Conservation (phyloP, 2,329 filamentous ascomycete species). For the Colletotrichum limetticola region DNA sequence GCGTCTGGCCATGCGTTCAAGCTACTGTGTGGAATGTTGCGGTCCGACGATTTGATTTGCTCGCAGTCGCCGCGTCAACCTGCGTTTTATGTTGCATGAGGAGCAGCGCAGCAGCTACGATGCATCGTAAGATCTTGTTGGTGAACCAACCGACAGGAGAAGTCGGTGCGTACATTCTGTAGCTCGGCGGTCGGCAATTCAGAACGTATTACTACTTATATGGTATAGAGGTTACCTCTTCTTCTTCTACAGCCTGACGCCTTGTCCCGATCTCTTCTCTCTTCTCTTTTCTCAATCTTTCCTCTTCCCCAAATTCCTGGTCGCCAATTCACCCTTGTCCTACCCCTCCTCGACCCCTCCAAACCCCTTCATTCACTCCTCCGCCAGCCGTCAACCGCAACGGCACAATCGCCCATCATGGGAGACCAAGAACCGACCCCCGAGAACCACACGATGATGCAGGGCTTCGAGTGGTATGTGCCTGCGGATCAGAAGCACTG, state of each 20-base stretch:
- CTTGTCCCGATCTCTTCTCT: background rate
- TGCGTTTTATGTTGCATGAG: background rate
- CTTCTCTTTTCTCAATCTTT: background rate
- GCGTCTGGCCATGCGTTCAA: background rate
- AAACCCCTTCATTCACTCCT: background rate
- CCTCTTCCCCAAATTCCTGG: background rate
- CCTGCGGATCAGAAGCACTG: slow-evolving; percentile 73
- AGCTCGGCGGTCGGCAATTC: background rate
- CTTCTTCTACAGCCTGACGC: background rate
- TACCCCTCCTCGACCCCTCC: background rate
- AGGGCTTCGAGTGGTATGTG: slow-evolving; percentile 81
- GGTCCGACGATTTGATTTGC: slow-evolving; percentile 12
- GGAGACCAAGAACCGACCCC: slow-evolving; percentile 40
- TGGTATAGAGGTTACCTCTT: background rate
- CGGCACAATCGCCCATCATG: slow-evolving; percentile 19
- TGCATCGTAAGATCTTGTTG: slow-evolving; percentile 1
- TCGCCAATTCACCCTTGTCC: background rate
- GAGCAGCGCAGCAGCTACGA: background rate
- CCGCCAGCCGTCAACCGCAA: background rate
- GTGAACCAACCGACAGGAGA: background rate
- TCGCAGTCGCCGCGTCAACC: slow-evolving; percentile 23
- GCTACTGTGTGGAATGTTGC: slow-evolving; percentile 8
- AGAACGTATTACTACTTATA: background rate
- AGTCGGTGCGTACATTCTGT: background rate
- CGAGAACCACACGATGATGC: slow-evolving; percentile 69